phyloP scores from a whole-genome alignment of 1,284 basidiomycete genomes.

The Boletus mariae region DNA sequence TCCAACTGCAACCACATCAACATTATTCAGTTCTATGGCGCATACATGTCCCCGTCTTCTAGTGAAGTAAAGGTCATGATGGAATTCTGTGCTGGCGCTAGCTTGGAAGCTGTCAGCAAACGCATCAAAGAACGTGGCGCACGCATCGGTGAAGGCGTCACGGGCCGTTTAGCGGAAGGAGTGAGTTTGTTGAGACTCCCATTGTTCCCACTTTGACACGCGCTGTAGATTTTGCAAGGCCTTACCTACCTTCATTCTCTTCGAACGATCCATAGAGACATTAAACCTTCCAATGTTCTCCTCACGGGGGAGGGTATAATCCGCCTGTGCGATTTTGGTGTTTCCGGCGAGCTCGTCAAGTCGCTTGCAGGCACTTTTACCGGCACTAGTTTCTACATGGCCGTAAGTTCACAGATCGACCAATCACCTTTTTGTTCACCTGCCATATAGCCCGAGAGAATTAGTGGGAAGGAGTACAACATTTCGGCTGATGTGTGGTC shows the following conservation, averaged over 20 bases:
- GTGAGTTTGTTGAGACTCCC: conserved; percentile 43
- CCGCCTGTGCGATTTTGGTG: conserved; percentile 95
- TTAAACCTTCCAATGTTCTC: conserved; percentile 96
- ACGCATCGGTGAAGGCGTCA: conserved; percentile 87
- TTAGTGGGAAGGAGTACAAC: conserved; percentile 84
- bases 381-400: conserved; percentile 97
- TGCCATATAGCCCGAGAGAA: conserved; percentile 78
- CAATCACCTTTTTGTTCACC: conserved; percentile 8
- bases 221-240: conserved; percentile 76
- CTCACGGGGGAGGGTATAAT: conserved; percentile 84
- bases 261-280: conserved; percentile 95
- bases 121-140: conserved; percentile 80
- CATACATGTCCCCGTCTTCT: conserved; percentile 90
- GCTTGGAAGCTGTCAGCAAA: conserved; percentile 84
- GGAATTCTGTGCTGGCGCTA: conserved; percentile 89
- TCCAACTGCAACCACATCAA: conserved; percentile 82
- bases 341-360: conserved; percentile 91
- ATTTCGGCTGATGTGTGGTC: conserved; percentile 99
- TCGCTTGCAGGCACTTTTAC: conserved; percentile 94
- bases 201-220: conserved; percentile 15
- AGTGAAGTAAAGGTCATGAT: conserved; percentile 95
- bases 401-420: conserved; percentile 56
- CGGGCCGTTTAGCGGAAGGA: conserved; percentile 88
- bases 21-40: conserved; percentile 92
- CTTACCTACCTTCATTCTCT: conserved; percentile 89